Base-by-base conservation (phyloP, 768 basidiomycete species). In the Exidia glandulosa region DNA sequence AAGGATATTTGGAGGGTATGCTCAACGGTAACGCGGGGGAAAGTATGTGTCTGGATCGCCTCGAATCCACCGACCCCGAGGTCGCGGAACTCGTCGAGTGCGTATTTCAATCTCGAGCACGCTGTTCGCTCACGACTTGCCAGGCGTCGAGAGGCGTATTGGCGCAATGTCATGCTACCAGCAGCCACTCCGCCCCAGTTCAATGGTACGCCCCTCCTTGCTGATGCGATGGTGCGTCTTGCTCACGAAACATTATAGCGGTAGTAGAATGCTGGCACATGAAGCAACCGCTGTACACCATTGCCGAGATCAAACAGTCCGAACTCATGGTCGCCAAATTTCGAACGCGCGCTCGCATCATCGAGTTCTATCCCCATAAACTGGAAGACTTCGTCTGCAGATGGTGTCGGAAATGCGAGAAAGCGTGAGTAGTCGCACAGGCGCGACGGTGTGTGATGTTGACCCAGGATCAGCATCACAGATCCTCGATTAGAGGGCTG, bases 321-420 rank as follows among this genome's bases (percentile, higher is more conserved):
- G 25, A 54, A 27, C 50, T 29, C 50, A 27, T 27, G 50, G 9
- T 27, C 50, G 30, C 25, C 27, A 54, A 54, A 29, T 54, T 9
- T 25, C 50, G 50, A 13, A 2, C 30, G 27, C 50, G 25, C 4
- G 50, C 16, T 10, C 50, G 19, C 25, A 27, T 78, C 2, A 65
- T 80, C 9, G 82, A 84, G 64, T 86, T 80, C 65, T 78, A 75
- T 64, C 87, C 87, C 1, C 71, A 75, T 32, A 65, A 75, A 31
- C 64, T 86, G 31, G 63, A 70, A 30, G 76, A 84, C 16, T 81
- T 76, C 16, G 75, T 79, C 34, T 70, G 74, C 29, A 70, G 79
- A 34, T 71, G 71, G 37, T 89, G 86, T 68, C 74, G 71, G 6
- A 76, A 74, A 3, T 88, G 87, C 69, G 65, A 77, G 7, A 65